Percentiles rank a stretch among this genome's conserved stretches.
Evolutionary conservation across 148 eudicot genomes (phyloP).

Genomic region (Polygonum aviculare): DNA sequence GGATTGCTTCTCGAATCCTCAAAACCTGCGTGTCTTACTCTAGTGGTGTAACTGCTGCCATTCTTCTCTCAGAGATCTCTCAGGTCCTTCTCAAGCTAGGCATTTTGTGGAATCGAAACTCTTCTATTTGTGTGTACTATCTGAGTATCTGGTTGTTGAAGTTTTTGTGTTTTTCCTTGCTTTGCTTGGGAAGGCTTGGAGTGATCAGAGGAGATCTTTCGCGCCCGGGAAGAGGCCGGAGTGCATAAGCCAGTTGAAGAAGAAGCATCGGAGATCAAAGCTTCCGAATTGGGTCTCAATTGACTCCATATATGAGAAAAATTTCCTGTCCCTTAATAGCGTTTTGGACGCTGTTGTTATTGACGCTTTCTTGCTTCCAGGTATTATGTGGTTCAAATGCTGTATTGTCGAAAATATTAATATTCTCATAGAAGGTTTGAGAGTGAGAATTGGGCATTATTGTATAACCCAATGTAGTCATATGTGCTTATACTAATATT

Average conservation of each 20-base stretch:
- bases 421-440: not conserved
- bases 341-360: conserved; percentile 77
- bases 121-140: not conserved
- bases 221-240: conserved; percentile 64
- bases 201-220: conserved; percentile 53
- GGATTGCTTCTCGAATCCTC: conserved; percentile 75
- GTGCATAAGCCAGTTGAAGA: conserved; percentile 46
- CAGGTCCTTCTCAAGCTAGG: conserved; percentile 30
- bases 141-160: conserved; percentile 7
- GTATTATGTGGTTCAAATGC: conserved; percentile 19
- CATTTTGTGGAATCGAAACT: not conserved
- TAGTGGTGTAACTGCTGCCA: conserved; percentile 85
- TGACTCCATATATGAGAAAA: conserved; percentile 74
- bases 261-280: conserved; percentile 56
- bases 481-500: too few species aligned
- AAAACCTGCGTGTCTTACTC: conserved; percentile 72
- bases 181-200: conserved; percentile 54
- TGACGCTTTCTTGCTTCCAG: conserved; percentile 64
- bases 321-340: conserved; percentile 60
- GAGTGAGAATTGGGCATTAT: not conserved
- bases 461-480: not conserved
- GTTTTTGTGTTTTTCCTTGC: not conserved
- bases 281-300: conserved; percentile 62
- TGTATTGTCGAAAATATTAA: not conserved
- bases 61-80: conserved; percentile 79